Evolutionary conservation across 2,329 filamentous ascomycete genomes (phyloP).

Genomic region (Eutypa lata): DNA sequence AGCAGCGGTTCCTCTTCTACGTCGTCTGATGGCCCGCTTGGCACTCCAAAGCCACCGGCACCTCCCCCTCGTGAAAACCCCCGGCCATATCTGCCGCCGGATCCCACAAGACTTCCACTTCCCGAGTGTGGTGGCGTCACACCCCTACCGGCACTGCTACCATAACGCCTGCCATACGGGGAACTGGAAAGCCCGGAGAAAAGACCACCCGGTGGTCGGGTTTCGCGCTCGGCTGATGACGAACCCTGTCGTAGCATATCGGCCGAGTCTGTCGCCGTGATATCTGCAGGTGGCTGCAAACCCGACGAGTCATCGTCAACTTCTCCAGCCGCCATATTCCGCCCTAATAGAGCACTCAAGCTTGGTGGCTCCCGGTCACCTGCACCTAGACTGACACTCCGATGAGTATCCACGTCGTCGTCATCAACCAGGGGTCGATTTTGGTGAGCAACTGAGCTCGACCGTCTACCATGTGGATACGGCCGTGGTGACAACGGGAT

Average conservation of each 20-base stretch:
- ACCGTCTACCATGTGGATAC: conserved; percentile 54
- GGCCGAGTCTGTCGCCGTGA: conserved; percentile 35
- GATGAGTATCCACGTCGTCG: conserved; percentile 60
- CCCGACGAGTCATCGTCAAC: conserved; percentile 29
- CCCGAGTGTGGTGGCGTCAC: conserved; percentile 28
- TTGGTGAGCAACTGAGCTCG: conserved; percentile 67
- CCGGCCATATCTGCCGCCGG: conserved; percentile 28
- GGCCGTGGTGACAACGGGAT: conserved; percentile 69
- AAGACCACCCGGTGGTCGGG: conserved; percentile 43
- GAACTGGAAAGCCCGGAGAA: conserved; percentile 39
- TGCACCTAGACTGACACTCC: conserved; percentile 65
- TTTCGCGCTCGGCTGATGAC: conserved; percentile 37
- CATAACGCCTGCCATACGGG: conserved; percentile 46
- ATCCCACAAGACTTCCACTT: conserved; percentile 31
- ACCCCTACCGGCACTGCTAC: conserved; percentile 30
- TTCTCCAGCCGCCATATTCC: conserved; percentile 36
- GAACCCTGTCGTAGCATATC: conserved; percentile 40
- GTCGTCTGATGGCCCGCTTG: conserved; percentile 43
- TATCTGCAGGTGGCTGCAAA: conserved; percentile 42
- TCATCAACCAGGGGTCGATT: conserved; percentile 52
- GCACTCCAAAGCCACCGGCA: conserved; percentile 39
- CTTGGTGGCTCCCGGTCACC: conserved; percentile 63
- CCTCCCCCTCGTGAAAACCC: conserved; percentile 32
- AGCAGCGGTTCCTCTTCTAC: conserved; percentile 66
- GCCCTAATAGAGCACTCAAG: conserved; percentile 59